Evolutionary conservation across 805 yeast species (phyloP).

Genomic region (Metschnikowia dekortorum): DNA sequence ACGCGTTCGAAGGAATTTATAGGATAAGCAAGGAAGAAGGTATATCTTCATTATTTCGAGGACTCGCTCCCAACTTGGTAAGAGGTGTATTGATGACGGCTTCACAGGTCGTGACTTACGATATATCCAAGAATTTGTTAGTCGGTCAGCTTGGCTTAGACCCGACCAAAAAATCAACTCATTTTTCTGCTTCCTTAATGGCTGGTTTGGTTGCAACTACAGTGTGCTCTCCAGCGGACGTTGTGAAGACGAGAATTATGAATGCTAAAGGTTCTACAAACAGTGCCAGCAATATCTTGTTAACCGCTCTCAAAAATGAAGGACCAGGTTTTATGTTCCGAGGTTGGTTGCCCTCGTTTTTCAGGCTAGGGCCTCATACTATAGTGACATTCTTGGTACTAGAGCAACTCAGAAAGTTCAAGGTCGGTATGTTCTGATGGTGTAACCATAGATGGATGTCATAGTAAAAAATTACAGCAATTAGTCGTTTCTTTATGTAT

Average conservation of each 20-base stretch:
- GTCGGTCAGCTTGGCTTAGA: conserved; percentile 49
- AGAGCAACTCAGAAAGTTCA: conserved; percentile 57
- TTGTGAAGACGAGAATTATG: conserved; percentile 85
- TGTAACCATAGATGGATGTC: background rate
- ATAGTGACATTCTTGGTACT: conserved; percentile 64
- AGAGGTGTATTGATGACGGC: conserved; percentile 89
- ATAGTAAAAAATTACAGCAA: background rate
- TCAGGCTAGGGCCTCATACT: conserved; percentile 81
- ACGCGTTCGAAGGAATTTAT: conserved; percentile 72
- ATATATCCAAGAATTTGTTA: conserved; percentile 60
- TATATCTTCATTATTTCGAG: conserved; percentile 56
- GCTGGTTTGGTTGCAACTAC: conserved; percentile 91
- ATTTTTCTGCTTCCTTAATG: conserved; percentile 69
- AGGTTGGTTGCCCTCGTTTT: conserved; percentile 88
- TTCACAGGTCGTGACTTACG: conserved; percentile 85
- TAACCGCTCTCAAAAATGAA: conserved; percentile 56
- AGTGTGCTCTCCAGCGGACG: conserved; percentile 90
- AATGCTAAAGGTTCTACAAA: conserved; percentile 46
- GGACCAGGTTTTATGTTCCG: conserved; percentile 80
- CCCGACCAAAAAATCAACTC: conserved; percentile 62
- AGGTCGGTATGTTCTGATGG: conserved; percentile 41
- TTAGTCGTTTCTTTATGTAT: background rate
- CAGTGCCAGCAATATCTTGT: conserved; percentile 49
- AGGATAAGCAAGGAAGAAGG: conserved; percentile 63
- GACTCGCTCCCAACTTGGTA: conserved; percentile 70